phyloP scores from a whole-genome alignment of 1,139 yeast species.

The Suhomyces anneliseae region DNA sequence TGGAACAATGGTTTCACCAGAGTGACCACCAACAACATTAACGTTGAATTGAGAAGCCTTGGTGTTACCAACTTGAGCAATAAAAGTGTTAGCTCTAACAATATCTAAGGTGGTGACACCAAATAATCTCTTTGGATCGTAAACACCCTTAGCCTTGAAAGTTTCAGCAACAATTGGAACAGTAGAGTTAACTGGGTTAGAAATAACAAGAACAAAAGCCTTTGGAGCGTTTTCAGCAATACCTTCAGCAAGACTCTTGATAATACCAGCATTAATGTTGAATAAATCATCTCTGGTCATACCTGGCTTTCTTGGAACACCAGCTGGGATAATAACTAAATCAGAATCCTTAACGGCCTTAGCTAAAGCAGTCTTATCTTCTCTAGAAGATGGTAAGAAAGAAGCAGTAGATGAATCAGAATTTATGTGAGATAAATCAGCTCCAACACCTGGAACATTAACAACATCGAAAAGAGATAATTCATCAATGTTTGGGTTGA shows the following conservation, averaged over 20 bases:
- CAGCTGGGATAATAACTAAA: constrained; percentile 94
- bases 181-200: constrained; percentile 98
- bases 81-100: constrained; percentile 90
- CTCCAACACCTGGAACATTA: constrained; percentile 96
- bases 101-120: constrained; percentile 98
- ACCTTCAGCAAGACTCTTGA: constrained; percentile 87
- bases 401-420: constrained; percentile 84
- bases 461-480: constrained; percentile 88
- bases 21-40: constrained; percentile 95
- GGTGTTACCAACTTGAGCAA: constrained; percentile 62
- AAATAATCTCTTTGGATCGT: constrained; percentile 87
- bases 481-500: constrained; percentile 81
- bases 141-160: constrained; percentile 79
- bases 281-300: constrained; percentile 98
- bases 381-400: constrained; percentile 67
- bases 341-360: constrained; percentile 78
- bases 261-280: constrained; percentile 96
- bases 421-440: constrained; percentile 92
- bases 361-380: constrained; percentile 73
- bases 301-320: constrained; percentile 99
- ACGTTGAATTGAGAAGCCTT: constrained; percentile 74
- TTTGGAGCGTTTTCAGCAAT: constrained; percentile 85
- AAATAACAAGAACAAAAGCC: constrained; percentile 83
- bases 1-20: constrained; percentile 98
- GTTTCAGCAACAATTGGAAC: constrained; percentile 98